Conservation (phyloP, 352 stramenopile genomes). For the Phytopythium vexans region DNA sequence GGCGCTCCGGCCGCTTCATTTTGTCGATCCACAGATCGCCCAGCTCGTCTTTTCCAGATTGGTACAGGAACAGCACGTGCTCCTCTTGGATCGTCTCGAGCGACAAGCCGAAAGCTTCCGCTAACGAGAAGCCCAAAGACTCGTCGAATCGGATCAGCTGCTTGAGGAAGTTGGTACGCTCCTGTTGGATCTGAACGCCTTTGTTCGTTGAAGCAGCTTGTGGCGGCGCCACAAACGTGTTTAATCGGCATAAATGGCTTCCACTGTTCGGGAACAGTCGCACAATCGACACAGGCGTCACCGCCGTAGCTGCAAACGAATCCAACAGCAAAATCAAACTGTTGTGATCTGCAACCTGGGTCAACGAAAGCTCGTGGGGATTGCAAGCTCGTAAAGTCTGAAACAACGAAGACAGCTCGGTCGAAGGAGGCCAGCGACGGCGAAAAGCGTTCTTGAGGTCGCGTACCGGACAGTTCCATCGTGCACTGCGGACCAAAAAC, state of each 20-base stretch:
- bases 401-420: slow-evolving; percentile 46
- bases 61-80: slow-evolving; percentile 79
- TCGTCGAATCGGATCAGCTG: slow-evolving; percentile 70
- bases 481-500: slow-evolving; percentile 34
- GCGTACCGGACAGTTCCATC: slow-evolving; percentile 48
- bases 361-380: slow-evolving; percentile 29
- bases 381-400: slow-evolving; percentile 37
- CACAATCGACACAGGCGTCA: slow-evolving; percentile 68
- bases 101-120: slow-evolving; percentile 70
- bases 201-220: slow-evolving; percentile 6
- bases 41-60: slow-evolving; percentile 61
- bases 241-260: slow-evolving; percentile 45
- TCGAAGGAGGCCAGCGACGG: slow-evolving; percentile 54
- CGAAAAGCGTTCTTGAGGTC: slow-evolving; percentile 44
- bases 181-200: slow-evolving; percentile 26
- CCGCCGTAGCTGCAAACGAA: slow-evolving; percentile 67
- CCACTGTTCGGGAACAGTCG: slow-evolving; percentile 57
- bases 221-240: slow-evolving; percentile 44
- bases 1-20: slow-evolving; percentile 57
- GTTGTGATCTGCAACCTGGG: slow-evolving; percentile 54
- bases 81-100: slow-evolving; percentile 76
- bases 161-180: slow-evolving; percentile 67
- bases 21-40: slow-evolving; percentile 75
- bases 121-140: slow-evolving; percentile 53
- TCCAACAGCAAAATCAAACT: slow-evolving; percentile 79